A percentile compares a stretch with the other conserved stretches of the same genome.
phyloP scores from a whole-genome alignment of 1,139 yeast genomes.

The Pichia sp. region DNA sequence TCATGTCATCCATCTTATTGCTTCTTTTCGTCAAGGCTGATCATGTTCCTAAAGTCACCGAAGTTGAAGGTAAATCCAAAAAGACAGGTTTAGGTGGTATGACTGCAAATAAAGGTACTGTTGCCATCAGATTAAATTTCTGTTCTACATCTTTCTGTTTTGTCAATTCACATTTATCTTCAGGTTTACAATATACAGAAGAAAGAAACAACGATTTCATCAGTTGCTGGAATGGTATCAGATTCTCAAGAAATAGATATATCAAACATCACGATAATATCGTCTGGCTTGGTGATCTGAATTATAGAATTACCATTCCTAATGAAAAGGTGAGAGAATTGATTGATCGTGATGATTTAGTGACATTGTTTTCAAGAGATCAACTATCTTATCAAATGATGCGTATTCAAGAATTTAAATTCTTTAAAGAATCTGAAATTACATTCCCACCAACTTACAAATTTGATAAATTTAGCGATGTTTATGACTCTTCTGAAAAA shows the following conservation, averaged over 20 bases:
- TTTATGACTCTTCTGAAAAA: conserved; percentile 85
- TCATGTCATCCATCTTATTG: conserved; percentile 80
- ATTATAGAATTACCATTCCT: conserved; percentile 71
- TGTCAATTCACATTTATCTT: conserved; percentile 88
- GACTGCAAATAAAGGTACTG: conserved; percentile 95
- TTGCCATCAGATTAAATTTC: conserved; percentile 76
- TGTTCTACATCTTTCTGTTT: conserved; percentile 76
- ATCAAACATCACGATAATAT: conserved; percentile 77
- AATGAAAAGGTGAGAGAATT: conserved; percentile 67
- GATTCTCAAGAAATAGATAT: conserved; percentile 48
- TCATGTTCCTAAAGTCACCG: conserved; percentile 51
- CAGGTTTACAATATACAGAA: conserved; percentile 74
- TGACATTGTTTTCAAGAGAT: conserved; percentile 63
- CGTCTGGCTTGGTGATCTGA: conserved; percentile 94
- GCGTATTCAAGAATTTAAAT: conserved; percentile 48
- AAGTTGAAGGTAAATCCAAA: conserved; percentile 74
- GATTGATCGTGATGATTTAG: conserved; percentile 49
- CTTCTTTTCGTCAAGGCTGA: conserved; percentile 64
- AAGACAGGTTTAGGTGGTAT: conserved; percentile 96
- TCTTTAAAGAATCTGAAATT: conserved; percentile 72
- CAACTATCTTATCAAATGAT: conserved; percentile 75
- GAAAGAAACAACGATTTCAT: conserved; percentile 85
- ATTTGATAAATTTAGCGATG: conserved; percentile 77
- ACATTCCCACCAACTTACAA: conserved; percentile 89
- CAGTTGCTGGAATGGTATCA: conserved; percentile 58